Evolutionary conservation across 805 yeast species (phyloP), one percentile per base, ranked within the genome.

Genomic region (Nakazawaea siamensis): DNA sequence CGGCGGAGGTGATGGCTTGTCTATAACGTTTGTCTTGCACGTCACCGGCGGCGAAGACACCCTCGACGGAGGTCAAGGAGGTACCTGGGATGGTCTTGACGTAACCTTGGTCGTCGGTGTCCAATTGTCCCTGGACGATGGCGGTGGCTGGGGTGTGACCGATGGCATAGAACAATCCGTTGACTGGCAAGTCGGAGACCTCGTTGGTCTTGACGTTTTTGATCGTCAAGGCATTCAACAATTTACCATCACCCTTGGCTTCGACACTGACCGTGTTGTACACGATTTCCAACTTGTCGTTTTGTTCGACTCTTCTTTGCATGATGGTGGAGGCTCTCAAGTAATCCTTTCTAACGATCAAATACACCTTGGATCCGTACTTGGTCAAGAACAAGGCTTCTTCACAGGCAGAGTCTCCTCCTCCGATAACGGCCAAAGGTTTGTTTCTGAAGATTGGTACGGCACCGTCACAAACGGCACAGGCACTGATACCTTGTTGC

Each of bases 391-490:
- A 92, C 47, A 84, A 67, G 21, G 99, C 98, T 68, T 92, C 99
- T 68, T 92, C 99, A 62, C 97, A 94, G 14, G 99, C 99, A 47
- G 97, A 87, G 64, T 92, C 99, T 60, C 99, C 99, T 48, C 99
- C 99, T 41, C 99, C 99, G 48, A 92, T 69, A 39, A 92, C 99
- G 18, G 96, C 97, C 57, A 92, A 74, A 26, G 98, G 97, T 64
- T 87, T 83, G 71, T 92, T 83, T 72, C 97, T 84, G 70, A 92
- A 92, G 50, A 92, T 88, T 50, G 99, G 99, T 33, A 92, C 94
- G 23, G 99, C 99, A 63, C 99, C 99, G 58, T 92, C 99, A 67
- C 99, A 92, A 43, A 92, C 98, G 27, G 99, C 99, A 70, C 99
- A 92, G 13, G 99, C 99, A 48, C 95, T 84, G 48, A 92, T 92